Percentiles rank a stretch among this genome's conserved stretches.
Conservation (phyloP, 768 basidiomycete genomes). For the Lentinula sp. region DNA sequence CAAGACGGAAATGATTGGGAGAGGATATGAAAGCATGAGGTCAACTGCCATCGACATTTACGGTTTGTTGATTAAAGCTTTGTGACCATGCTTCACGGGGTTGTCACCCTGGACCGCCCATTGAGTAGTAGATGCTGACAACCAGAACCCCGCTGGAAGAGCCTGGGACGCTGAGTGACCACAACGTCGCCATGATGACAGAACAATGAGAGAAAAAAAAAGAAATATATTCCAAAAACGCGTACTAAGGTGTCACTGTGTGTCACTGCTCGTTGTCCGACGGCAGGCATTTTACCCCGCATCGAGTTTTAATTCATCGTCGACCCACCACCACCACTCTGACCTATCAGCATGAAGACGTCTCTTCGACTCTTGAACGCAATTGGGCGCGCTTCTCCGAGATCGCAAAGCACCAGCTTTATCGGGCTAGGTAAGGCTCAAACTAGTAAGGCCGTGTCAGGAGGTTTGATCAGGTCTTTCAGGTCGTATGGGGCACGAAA, state of each 20-base stretch:
- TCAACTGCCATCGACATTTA: not conserved
- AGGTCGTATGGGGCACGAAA: conserved; percentile 76
- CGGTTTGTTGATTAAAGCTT: not conserved
- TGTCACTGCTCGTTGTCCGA: not conserved
- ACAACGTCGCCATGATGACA: too few species aligned
- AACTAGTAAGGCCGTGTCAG: too few species aligned
- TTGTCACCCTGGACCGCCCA: not conserved
- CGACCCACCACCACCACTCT: not conserved
- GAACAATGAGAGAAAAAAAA: too few species aligned
- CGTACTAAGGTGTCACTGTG: not conserved
- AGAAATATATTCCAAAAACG: too few species aligned
- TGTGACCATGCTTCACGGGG: not conserved
- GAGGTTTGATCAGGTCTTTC: not conserved
- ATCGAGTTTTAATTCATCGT: not conserved
- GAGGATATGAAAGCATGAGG: too few species aligned
- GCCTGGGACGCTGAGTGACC: too few species aligned
- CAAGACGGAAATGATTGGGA: too few species aligned
- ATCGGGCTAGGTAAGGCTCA: conserved; percentile 61
- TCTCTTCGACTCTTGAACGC: conserved; percentile 35
- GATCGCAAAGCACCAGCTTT: conserved; percentile 60
- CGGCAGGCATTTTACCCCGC: not conserved
- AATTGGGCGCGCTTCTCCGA: conserved; percentile 26
- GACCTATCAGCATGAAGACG: conserved; percentile 39
- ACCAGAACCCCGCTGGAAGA: too few species aligned
- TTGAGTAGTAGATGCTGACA: not conserved